Evolutionary conservation across 768 basidiomycete genomes (phyloP).

Genomic region (Podaxis rugospora): DNA sequence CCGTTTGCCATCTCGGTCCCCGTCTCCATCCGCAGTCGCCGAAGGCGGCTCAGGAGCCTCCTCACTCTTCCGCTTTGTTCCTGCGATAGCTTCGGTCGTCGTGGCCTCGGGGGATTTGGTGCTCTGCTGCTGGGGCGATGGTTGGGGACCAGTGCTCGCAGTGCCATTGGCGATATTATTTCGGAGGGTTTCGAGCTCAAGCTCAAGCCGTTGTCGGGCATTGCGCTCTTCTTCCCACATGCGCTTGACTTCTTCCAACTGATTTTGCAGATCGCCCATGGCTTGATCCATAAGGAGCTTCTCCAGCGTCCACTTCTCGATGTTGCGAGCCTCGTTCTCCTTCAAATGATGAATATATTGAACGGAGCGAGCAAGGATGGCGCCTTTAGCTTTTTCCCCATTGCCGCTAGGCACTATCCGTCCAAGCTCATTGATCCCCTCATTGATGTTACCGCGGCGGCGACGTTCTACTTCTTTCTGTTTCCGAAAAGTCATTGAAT

Average conservation of each 20-base stretch:
- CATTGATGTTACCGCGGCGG: slow-evolving; percentile 92
- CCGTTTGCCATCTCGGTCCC: slow-evolving; percentile 34
- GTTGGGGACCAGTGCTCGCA: neutral
- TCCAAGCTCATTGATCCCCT: slow-evolving; percentile 90
- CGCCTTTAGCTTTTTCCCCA: slow-evolving; percentile 87
- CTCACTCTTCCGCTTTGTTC: slow-evolving; percentile 35
- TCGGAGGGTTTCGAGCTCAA: slow-evolving; percentile 57
- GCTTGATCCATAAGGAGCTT: slow-evolving; percentile 91
- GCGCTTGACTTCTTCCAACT: slow-evolving; percentile 78
- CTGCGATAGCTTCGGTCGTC: slow-evolving; percentile 13
- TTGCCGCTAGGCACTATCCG: slow-evolving; percentile 85
- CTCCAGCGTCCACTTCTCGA: slow-evolving; percentile 92
- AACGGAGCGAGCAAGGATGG: slow-evolving; percentile 82
- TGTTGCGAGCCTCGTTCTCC: slow-evolving; percentile 86
- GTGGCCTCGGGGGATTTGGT: neutral
- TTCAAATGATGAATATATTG: slow-evolving; percentile 91
- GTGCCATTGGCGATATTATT: slow-evolving; percentile 25
- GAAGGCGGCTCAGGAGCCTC: slow-evolving; percentile 31
- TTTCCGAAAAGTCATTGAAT: neutral
- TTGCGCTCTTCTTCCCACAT: slow-evolving; percentile 76
- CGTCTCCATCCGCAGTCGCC: slow-evolving; percentile 17
- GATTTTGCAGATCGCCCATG: slow-evolving; percentile 81
- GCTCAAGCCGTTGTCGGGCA: slow-evolving; percentile 53
- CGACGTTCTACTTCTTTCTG: slow-evolving; percentile 99
- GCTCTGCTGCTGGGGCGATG: neutral